Base-by-base conservation (phyloP, 805 yeast genomes). In the Saturnispora sanitii region DNA sequence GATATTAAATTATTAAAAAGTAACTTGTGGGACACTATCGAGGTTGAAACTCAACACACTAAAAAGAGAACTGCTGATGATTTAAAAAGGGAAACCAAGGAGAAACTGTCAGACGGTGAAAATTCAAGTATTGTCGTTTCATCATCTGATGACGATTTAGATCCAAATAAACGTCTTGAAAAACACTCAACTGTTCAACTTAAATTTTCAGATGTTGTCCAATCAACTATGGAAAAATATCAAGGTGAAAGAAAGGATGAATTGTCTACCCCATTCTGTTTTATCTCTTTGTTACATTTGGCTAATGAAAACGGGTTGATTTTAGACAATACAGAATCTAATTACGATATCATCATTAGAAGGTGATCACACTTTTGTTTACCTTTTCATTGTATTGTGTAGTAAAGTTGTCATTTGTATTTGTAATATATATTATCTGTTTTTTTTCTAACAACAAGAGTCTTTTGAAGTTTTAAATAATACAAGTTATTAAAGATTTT, bases 191-290 rank as follows among this genome's bases (percentile, higher is more conserved):
- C 16, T 2, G 30, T 43, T 3, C 43, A 47, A 11, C 18, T 61
- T 34, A 54, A 47, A 37, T 61, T 61, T 33, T 55, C 60, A 5
- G 53, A 57, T 3, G 60, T 68, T 30, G 67, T 70, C 22, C 49
- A 54, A n/a, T 51, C 56, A 13, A 52, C 67, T 38, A 55, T 65
- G 17, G 45, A 45, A 15, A 60, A 60, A 50, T 70, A 70, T 48
- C 49, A 63, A 1, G 48, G 56, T 4, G 64, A 60, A 30, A 67
- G 61, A 37, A 59, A 62, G 36, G 54, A 58, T 17, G 73, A 70
- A 38, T 50, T 70, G 23, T 67, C 73, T 2, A 70, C 75, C 3
- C 68, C 74, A 58, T 70, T 66, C 48, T 69, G 71, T 43, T 70
- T 70, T 47, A 70, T 70, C 39, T 70, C 75, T 46, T 53, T 70